Base-by-base conservation (phyloP, 495 filamentous ascomycete genomes). In the Neurospora sp. region DNA sequence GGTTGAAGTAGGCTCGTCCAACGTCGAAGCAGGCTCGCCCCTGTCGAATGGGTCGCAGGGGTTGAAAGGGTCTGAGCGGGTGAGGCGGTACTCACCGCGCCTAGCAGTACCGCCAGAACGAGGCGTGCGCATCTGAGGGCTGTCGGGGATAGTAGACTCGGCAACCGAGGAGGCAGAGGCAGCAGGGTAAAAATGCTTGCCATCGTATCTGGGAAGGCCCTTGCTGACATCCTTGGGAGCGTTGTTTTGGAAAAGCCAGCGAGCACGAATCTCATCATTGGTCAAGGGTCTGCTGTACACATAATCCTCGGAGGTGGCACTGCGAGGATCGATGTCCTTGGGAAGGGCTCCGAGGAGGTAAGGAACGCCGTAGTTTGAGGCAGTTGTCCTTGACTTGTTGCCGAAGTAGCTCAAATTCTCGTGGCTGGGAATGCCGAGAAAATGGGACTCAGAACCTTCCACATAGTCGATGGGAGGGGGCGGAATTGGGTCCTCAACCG, bases 201-300 rank as follows among this genome's bases (percentile, higher is more conserved):
- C 87, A 70, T 89, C 86, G 71, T 84, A 89, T 75, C 86, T 88
- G 39, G 87, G 87, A 21, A 89, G 75, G 17, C 86, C 85, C n/a
- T 75, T 77, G 43, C 81, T 78, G 28, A 78, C 77, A n/a, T 78
- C 76, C 69, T 76, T 81, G 54, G 84, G 80, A 24, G 84, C 81
- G 19, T 82, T 81, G 42, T 85, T 86, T 86, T 86, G 88, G 73
- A 88, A 88, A 48, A 86, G 73, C 69, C 79, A 79, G 45, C 86
- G 79, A 36, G 87, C 85, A 28, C 83, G 82, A 28, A 81, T 79
- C 75, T 88, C 87, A 21, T 84, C 85, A 0, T 83, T 79, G 8
- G 84, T 88, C 48, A 88, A 73, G 10, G 81, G 78, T 71, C 86
- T 77, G 28, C 77, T 78, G 74, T 88, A 89, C 10, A 83, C 73